These are phyloP conservation scores for Reticulascus tulasneorum DNA, from an alignment of 2,329 filamentous ascomycete species.

Conservation along the genomic window DNA sequence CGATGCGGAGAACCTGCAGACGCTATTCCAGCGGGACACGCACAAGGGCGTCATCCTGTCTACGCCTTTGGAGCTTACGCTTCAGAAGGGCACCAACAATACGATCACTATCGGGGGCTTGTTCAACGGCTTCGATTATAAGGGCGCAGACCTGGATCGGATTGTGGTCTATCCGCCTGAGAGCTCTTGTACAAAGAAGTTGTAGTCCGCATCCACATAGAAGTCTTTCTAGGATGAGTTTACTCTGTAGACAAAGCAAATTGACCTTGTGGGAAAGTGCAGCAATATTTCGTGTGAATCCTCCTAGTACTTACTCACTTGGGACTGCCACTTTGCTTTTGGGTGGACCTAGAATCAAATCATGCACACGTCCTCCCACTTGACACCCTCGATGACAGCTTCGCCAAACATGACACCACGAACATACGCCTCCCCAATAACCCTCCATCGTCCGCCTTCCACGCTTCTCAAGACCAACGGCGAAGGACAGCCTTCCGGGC, in stretches of 20 bases:
- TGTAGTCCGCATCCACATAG: no score
- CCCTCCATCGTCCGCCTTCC: no score
- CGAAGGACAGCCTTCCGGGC: no score
- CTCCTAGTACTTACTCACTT: not conserved
- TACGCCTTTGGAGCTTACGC: constrained; percentile 48
- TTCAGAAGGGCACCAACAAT: constrained; percentile 47
- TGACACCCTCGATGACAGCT: not conserved
- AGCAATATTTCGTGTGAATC: not conserved
- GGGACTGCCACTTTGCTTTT: not conserved
- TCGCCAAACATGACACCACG: not conserved
- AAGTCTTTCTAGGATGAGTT: no score
- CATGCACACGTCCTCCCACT: not conserved
- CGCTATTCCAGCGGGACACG: constrained; percentile 47
- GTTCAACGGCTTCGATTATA: constrained; percentile 51
- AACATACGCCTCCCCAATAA: not conserved
- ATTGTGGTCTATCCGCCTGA: constrained; percentile 59
- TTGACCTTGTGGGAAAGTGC: no score
- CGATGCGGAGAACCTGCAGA: constrained; percentile 37
- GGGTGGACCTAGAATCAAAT: not conserved
- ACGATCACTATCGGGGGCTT: constrained; percentile 55
- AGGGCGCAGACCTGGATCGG: constrained; percentile 55
- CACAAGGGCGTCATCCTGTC: constrained; percentile 57
- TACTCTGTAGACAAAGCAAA: no score
- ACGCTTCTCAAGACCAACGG: no score
- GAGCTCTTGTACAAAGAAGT: no score